These are phyloP conservation scores for Paramecium caudatum DNA, from an alignment of 73 alveolate genomes.

Conservation along the genomic window DNA sequence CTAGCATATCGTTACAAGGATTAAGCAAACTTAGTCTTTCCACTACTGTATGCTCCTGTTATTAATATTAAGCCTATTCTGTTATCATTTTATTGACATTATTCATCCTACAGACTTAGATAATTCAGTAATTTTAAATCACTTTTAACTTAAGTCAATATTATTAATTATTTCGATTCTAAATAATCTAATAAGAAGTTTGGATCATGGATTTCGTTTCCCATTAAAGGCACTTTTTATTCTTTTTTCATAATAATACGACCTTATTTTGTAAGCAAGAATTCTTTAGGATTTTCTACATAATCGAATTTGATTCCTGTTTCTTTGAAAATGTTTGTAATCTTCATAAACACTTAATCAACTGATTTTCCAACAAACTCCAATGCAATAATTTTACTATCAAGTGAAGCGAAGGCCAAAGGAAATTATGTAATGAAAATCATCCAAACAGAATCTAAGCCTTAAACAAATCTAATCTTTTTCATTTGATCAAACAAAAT, in stretches of 20 bases:
- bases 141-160: slow-evolving; percentile 31
- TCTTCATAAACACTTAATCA: slow-evolving; percentile 58
- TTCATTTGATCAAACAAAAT: slow-evolving; percentile 42
- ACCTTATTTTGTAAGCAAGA: neutral
- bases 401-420: neutral
- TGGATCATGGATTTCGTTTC: neutral
- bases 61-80: slow-evolving; percentile 67
- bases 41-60: slow-evolving; percentile 66
- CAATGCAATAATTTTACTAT: neutral
- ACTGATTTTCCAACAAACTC: slow-evolving; percentile 22
- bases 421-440: slow-evolving; percentile 32
- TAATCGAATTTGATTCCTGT: neutral
- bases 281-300: neutral
- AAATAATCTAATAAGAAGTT: slow-evolving; percentile 39
- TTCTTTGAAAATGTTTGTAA: neutral
- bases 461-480: slow-evolving; percentile 18
- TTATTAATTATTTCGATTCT: slow-evolving; percentile 53
- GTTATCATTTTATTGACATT: neutral
- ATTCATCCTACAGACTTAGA: neutral
- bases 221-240: neutral
- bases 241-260: neutral
- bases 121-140: slow-evolving; percentile 20
- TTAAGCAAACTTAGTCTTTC: slow-evolving; percentile 74
- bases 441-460: slow-evolving; percentile 53
- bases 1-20: slow-evolving; percentile 51